A percentile compares a stretch with the other conserved stretches of the same genome.
Conservation (phyloP, 1,284 basidiomycete species). For the Ceratobasidium sp. region DNA sequence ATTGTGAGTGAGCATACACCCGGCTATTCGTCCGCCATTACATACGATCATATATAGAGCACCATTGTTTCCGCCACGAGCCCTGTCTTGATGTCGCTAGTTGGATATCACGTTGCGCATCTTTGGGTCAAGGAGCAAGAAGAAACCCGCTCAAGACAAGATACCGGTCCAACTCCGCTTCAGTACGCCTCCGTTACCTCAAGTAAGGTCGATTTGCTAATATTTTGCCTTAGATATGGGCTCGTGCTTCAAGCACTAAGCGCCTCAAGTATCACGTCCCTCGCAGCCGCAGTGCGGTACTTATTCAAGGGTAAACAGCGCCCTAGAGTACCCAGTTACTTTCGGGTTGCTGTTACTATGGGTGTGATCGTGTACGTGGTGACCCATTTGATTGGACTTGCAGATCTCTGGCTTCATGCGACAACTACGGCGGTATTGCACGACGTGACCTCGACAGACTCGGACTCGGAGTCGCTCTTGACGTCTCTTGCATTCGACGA, state of each 20-base stretch:
- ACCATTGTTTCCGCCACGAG: background rate
- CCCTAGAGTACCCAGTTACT: background rate
- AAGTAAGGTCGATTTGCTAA: background rate
- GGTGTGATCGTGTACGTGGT: background rate
- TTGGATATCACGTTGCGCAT: background rate
- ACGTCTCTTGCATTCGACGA: background rate
- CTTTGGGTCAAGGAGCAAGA: constrained; percentile 5
- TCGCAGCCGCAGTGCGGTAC: background rate
- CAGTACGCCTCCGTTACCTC: background rate
- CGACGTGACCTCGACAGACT: background rate
- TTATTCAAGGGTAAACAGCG: background rate
- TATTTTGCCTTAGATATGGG: too few relatives aligned
- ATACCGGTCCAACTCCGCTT: constrained; percentile 7
- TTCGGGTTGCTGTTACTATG: background rate
- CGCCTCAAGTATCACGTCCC: background rate
- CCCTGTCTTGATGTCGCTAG: background rate
- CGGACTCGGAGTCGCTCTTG: background rate
- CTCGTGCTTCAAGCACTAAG: constrained; percentile 5
- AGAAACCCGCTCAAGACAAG: background rate
- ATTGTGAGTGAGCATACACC: background rate
- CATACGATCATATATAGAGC: background rate
- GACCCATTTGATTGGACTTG: constrained; percentile 4
- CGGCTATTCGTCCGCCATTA: too few relatives aligned
- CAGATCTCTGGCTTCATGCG: constrained; percentile 2
- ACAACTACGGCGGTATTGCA: constrained; percentile 2